Conservation (phyloP, 805 yeast species). For the Candida taoyuanica region DNA sequence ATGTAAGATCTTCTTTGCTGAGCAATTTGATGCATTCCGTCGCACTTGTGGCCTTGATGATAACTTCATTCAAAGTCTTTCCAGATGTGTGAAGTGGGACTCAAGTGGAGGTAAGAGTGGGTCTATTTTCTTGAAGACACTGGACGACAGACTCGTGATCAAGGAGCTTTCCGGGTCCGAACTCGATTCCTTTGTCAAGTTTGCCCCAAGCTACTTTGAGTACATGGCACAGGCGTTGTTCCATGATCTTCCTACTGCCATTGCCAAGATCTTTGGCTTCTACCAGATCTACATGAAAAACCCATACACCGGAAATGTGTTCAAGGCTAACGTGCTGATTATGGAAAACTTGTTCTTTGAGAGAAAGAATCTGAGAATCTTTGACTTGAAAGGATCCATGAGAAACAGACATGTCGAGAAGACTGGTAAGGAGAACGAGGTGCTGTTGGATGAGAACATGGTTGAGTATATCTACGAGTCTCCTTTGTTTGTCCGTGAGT, state of each 20-base stretch:
- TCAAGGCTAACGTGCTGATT: constrained; percentile 85
- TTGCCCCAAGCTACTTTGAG: constrained; percentile 95
- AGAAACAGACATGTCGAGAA: constrained; percentile 94
- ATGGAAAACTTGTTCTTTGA: constrained; percentile 95
- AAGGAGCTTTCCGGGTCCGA: constrained; percentile 87
- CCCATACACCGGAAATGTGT: constrained; percentile 65
- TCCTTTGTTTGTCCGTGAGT: constrained; percentile 90
- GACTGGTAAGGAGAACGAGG: constrained; percentile 94
- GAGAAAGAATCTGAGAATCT: constrained; percentile 74
- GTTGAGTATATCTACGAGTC: constrained; percentile 95
- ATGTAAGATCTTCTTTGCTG: constrained; percentile 92
- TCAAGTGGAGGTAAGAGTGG: constrained; percentile 97
- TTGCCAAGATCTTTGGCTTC: constrained; percentile 93
- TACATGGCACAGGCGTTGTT: constrained; percentile 93
- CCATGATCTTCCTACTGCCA: constrained; percentile 90
- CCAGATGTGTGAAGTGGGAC: constrained; percentile 94
- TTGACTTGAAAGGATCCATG: constrained; percentile 97
- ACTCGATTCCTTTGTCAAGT: constrained; percentile 86
- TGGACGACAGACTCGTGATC: constrained; percentile 84
- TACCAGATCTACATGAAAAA: constrained; percentile 89
- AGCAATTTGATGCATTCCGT: constrained; percentile 93
- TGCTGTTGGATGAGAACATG: constrained; percentile 93
- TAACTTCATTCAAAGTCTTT: constrained; percentile 79
- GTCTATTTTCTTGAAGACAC: constrained; percentile 85
- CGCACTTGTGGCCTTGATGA: constrained; percentile 74